phyloP scores from a whole-genome alignment of 2,329 filamentous ascomycete species.

The Cladophialophora immunda region DNA sequence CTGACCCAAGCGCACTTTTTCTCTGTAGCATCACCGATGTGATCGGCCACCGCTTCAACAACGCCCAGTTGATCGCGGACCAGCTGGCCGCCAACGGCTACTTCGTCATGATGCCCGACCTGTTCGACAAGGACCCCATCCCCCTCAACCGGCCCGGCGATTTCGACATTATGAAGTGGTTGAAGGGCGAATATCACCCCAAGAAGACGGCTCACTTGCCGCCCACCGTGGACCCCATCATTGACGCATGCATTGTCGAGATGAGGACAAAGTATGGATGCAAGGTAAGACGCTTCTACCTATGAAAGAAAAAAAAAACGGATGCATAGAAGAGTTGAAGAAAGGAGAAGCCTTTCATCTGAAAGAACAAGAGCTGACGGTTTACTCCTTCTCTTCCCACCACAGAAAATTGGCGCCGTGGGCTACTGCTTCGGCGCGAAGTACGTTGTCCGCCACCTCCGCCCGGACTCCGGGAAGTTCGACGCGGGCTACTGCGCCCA shows the following conservation, averaged over 20 bases:
- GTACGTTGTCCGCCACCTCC: conserved; percentile 75
- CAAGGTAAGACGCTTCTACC: conserved; percentile 36
- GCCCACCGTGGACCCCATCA: conserved; percentile 61
- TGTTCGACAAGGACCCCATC: conserved; percentile 71
- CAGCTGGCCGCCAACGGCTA: conserved; percentile 78
- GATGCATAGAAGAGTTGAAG: background rate
- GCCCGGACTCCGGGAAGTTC: conserved; percentile 65
- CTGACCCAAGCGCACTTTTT: background rate
- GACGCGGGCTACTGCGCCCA: conserved; percentile 78
- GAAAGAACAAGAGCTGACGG: conserved; percentile 17
- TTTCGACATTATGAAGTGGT: conserved; percentile 61
- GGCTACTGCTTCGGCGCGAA: conserved; percentile 49
- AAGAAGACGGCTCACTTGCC: conserved; percentile 49
- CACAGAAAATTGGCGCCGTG: conserved; percentile 43
- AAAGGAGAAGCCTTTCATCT: background rate
- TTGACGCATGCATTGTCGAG: conserved; percentile 56
- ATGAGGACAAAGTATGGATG: conserved; percentile 43
- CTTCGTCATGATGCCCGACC: conserved; percentile 72
- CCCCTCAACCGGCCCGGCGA: conserved; percentile 60
- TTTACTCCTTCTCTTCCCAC: background rate
- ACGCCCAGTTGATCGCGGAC: conserved; percentile 74
- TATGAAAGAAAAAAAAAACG: conserved; percentile 1
- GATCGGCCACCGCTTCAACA: conserved; percentile 65
- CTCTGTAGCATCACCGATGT: conserved; percentile 59
- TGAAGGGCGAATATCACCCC: conserved; percentile 46